Base-by-base conservation (phyloP, 768 basidiomycete genomes). In the Mycena floridula region DNA sequence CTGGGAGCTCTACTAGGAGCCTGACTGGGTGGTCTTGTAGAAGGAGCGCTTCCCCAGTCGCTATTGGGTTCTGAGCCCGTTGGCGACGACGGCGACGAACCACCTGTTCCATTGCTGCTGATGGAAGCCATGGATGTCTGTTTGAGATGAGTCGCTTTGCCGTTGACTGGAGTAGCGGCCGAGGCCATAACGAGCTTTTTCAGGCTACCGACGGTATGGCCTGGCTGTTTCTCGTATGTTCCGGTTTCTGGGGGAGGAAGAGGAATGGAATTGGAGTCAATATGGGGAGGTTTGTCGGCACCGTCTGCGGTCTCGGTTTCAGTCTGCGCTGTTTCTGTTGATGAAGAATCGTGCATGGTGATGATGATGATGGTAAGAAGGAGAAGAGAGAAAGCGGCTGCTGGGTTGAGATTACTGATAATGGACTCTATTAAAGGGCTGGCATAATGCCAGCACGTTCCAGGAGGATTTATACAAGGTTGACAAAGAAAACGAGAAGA, bases 201-300 rank as follows among this genome's bases (percentile, higher is more conserved):
- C 30, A 81, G 67, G 26, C 63, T 64, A 26, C 58, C 55, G 45
- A 69, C 69, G 43, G 74, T 74, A 52, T 64, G 64, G 18, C 74
- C 76, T 21, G 77, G 72, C 50, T 74, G 64, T 57, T 80, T 77
- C 40, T 70, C 68, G 49, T 69, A 68, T 25, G 67, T 54, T 40
- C 69, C 63, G 5, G 70, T 58, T 30, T 79, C 76, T 25, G 74
- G 74, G 7, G 75, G 73, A 11, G 77, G 76, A 20, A 80, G 64
- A 25, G 78, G 76, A 38, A 74, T 61, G 47, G 60, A 57, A 59
- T 70, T 69, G n/a, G n/a, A n/a, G n/a, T n/a, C n/a, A n/a, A n/a
- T n/a, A n/a, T n/a, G n/a, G 51, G 77, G 74, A 22, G 79, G 78
- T 66, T 76, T 79, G 61, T 83, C 81, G 55, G 77, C 66, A 45